These are phyloP conservation scores for Croton setiger DNA, from an alignment of 441 rosid species.

Conservation along the genomic window DNA sequence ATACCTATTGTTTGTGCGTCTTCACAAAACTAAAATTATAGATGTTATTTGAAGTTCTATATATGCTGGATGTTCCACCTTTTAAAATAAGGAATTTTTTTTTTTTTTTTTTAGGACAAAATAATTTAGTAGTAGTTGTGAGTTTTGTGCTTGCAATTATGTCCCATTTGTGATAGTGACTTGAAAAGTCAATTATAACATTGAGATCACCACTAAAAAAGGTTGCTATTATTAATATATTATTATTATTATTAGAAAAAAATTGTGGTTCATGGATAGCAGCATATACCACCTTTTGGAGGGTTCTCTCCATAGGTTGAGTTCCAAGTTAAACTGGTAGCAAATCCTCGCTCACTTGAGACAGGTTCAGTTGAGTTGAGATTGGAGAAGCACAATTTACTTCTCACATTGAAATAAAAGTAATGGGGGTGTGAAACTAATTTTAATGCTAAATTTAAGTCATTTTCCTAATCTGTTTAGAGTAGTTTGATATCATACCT, in stretches of 20 bases:
- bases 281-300: neutral
- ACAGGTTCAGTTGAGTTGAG: neutral
- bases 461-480: neutral
- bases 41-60: neutral
- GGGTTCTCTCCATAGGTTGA: neutral
- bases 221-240: neutral
- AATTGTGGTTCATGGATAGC: neutral
- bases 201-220: neutral
- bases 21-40: too few species aligned
- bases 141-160: neutral
- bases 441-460: neutral
- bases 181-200: neutral
- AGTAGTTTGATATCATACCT: neutral
- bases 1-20: neutral
- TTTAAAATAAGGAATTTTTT: neutral
- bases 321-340: neutral
- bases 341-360: neutral
- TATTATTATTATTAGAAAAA: neutral
- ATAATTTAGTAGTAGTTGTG: neutral
- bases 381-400: neutral
- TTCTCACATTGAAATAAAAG: neutral
- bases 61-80: neutral
- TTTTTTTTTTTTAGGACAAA: neutral
- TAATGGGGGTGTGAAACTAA: neutral
- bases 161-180: neutral